Evolutionary conservation across 1,284 basidiomycete genomes (phyloP).

Genomic region (Tilletia horrida): DNA sequence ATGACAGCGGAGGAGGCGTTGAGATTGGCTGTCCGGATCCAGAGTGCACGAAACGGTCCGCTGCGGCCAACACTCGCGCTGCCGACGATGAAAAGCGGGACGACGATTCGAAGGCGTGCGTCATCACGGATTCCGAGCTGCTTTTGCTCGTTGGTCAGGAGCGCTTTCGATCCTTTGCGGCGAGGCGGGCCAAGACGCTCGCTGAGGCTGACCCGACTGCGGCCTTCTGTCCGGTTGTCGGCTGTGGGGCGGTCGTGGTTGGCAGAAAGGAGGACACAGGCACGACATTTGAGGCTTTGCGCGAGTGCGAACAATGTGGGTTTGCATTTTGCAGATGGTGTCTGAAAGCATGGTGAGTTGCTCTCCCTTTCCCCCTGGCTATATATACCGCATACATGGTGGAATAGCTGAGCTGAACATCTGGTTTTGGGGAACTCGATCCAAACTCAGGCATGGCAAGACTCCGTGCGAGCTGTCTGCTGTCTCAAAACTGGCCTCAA

Average conservation of each 20-base stretch:
- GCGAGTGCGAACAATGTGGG: conserved; percentile 33
- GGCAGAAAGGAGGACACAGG: conserved; percentile 32
- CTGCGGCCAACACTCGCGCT: neutral
- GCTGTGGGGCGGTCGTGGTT: conserved; percentile 30
- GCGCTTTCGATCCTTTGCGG: conserved; percentile 26
- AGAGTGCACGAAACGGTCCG: conserved; percentile 27
- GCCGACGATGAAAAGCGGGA: neutral
- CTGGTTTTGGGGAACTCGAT: conserved; percentile 26
- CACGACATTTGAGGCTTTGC: conserved; percentile 34
- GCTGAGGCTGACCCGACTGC: conserved; percentile 37
- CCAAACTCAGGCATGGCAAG: conserved; percentile 4
- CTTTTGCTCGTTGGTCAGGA: conserved; percentile 23
- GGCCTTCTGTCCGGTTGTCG: conserved; percentile 32
- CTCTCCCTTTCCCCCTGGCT: conserved; percentile 21
- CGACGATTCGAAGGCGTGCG: conserved; percentile 14
- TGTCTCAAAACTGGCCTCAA: conserved; percentile 3
- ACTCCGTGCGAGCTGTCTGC: conserved; percentile 10
- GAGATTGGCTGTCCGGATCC: conserved; percentile 32
- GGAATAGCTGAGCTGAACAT: conserved; percentile 31
- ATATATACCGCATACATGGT: conserved; percentile 24
- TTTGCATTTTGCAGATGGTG: conserved; percentile 39
- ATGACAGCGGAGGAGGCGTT: conserved; percentile 24
- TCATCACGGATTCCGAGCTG: conserved; percentile 27
- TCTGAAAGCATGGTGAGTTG: conserved; percentile 34
- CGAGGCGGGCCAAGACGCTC: conserved; percentile 29